These are phyloP conservation scores for Diplosphaera chodatii DNA, from an alignment of 139 green algal genomes.

Conservation along the genomic window DNA sequence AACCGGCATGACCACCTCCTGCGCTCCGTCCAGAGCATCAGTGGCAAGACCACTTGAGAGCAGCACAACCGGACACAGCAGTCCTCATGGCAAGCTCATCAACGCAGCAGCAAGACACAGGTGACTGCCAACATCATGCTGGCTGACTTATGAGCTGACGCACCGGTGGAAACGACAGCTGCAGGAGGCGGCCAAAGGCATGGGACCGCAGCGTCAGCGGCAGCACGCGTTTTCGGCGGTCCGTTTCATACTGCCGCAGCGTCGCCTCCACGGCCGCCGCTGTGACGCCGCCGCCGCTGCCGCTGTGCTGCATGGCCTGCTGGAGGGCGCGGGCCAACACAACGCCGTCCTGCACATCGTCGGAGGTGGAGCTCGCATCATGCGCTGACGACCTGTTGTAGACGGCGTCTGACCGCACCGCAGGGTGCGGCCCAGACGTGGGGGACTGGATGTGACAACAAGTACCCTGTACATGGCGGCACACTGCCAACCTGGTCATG, in stretches of 20 bases:
- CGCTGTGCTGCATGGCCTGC: not conserved
- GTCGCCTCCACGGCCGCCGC: conserved; percentile 7
- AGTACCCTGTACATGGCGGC: too few species aligned
- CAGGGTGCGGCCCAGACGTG: too few species aligned
- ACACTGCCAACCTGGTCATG: too few species aligned
- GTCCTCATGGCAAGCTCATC: not conserved
- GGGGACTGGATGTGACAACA: too few species aligned
- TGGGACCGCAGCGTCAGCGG: conserved; percentile 35
- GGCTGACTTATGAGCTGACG: not conserved
- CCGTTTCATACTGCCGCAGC: conserved; percentile 46
- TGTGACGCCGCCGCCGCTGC: conserved; percentile 8
- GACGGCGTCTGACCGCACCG: too few species aligned
- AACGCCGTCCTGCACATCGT: conserved; percentile 43
- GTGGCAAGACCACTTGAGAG: not conserved
- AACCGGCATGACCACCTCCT: not conserved
- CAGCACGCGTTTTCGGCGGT: conserved; percentile 23
- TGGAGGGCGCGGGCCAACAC: conserved; percentile 42
- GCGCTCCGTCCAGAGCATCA: not conserved
- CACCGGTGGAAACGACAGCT: conserved; percentile 7
- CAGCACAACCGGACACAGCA: not conserved
- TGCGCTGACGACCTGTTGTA: too few species aligned
- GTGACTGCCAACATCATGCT: not conserved
- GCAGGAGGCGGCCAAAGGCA: conserved; percentile 43
- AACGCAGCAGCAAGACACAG: not conserved
- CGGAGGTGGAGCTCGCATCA: too few species aligned